A percentile compares a stretch with the other conserved stretches of the same genome.
These are phyloP conservation scores for Neocallimastix lanati DNA, from an alignment of 192 early-diverging fungal genomes.

Conservation along the genomic window DNA sequence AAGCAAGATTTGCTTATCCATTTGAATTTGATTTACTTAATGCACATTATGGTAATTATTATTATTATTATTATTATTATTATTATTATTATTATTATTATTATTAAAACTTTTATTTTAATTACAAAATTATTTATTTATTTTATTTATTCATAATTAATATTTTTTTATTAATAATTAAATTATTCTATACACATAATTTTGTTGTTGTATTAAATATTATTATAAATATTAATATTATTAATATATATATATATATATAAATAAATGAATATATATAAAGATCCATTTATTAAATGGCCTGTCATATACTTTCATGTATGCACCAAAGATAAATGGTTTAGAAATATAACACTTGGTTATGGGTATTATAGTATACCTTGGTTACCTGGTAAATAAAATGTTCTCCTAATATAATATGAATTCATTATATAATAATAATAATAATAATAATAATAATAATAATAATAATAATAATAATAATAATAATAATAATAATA, in stretches of 20 bases:
- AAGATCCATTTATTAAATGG: conserved; percentile 2
- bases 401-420: too few relatives aligned
- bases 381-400: conserved; percentile 4
- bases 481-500: too few relatives aligned
- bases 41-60: neutral
- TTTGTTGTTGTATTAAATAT: too few relatives aligned
- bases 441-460: conserved; percentile 1
- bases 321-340: conserved; percentile 16
- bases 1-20: neutral
- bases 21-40: neutral
- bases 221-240: neutral
- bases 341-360: conserved; percentile 10
- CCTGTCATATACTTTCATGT: conserved; percentile 15
- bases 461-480: conserved; percentile 1
- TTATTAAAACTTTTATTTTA: too few relatives aligned
- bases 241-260: too few relatives aligned
- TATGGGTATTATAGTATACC: conserved; percentile 17
- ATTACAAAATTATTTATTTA: too few relatives aligned
- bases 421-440: too few relatives aligned
- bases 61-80: too few relatives aligned
- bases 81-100: too few relatives aligned
- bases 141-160: too few relatives aligned
- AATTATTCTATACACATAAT: too few relatives aligned
- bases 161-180: too few relatives aligned
- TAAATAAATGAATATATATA: neutral